Percentiles rank a stretch among this genome's conserved stretches.
These are phyloP conservation scores for Hygrophorus russula DNA, from an alignment of 768 basidiomycete genomes.

Conservation along the genomic window DNA sequence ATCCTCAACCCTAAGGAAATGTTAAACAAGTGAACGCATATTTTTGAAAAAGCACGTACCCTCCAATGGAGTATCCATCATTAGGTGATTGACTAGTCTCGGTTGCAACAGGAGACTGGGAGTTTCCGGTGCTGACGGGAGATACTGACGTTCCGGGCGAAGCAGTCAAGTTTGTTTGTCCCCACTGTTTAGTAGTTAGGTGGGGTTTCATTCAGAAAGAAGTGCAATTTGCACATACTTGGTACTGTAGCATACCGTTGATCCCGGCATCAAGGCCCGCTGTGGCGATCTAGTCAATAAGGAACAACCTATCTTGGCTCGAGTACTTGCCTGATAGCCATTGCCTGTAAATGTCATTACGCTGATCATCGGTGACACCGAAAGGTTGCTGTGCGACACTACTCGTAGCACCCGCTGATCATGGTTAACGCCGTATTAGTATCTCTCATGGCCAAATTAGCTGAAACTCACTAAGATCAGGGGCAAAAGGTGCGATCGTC, in stretches of 20 bases:
- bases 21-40: not conserved
- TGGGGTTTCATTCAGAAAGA: constrained; percentile 4
- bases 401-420: constrained; percentile 35
- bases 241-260: constrained; percentile 36
- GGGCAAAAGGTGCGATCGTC: constrained; percentile 12
- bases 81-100: constrained; percentile 47
- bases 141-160: constrained; percentile 34
- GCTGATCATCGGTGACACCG: constrained; percentile 43
- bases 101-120: constrained; percentile 17
- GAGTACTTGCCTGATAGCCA: constrained; percentile 38
- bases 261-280: constrained; percentile 30
- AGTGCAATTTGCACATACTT: constrained; percentile 17
- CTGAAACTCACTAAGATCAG: no score
- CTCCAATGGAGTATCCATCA: constrained; percentile 47
- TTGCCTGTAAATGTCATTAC: constrained; percentile 38
- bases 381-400: constrained; percentile 20
- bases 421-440: constrained; percentile 25
- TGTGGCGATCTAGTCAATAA: constrained; percentile 9
- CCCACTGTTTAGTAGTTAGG: constrained; percentile 33
- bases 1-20: not conserved
- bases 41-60: constrained; percentile 18
- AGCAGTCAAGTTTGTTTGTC: constrained; percentile 38
- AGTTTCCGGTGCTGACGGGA: constrained; percentile 20
- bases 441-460: not conserved
- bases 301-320: not conserved